These are phyloP conservation scores for Closterium sp. DNA, from an alignment of 139 green algal species.

Conservation along the genomic window DNA sequence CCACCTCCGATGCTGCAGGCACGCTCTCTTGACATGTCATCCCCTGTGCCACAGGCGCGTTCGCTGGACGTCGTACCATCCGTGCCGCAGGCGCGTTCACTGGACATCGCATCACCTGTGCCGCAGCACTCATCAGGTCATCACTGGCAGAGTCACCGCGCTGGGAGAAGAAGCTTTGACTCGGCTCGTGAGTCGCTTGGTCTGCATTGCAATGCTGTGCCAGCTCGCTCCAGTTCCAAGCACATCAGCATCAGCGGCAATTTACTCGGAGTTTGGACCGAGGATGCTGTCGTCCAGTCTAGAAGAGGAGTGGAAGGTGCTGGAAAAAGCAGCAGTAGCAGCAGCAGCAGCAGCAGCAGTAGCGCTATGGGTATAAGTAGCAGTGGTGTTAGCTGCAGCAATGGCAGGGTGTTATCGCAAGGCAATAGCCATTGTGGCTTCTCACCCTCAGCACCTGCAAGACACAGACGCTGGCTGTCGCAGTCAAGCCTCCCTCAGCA, in stretches of 20 bases:
- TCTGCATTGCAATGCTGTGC: background rate
- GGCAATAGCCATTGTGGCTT: background rate
- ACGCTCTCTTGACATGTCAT: background rate
- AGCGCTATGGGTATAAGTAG: background rate
- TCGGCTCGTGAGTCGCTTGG: too few relatives aligned
- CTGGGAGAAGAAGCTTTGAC: too few relatives aligned
- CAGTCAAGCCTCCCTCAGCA: background rate
- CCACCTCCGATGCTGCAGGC: background rate
- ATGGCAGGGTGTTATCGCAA: background rate
- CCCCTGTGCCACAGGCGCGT: background rate
- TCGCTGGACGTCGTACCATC: too few relatives aligned
- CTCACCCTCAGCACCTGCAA: too few relatives aligned
- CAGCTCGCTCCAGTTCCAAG: background rate
- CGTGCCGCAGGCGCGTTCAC: background rate
- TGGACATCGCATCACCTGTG: too few relatives aligned
- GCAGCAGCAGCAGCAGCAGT: too few relatives aligned
- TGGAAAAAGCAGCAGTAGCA: background rate
- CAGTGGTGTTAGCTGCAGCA: background rate
- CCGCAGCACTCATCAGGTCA: background rate
- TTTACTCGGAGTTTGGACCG: too few relatives aligned
- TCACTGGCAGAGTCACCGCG: background rate
- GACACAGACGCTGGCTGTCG: background rate
- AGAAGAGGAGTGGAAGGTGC: too few relatives aligned
- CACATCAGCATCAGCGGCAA: background rate
- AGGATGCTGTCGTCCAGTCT: too few relatives aligned